A percentile compares a stretch with the other conserved stretches of the same genome.
phyloP scores from a whole-genome alignment of 2,329 filamentous ascomycete genomes.

The Chalaropsis ovoidea region DNA sequence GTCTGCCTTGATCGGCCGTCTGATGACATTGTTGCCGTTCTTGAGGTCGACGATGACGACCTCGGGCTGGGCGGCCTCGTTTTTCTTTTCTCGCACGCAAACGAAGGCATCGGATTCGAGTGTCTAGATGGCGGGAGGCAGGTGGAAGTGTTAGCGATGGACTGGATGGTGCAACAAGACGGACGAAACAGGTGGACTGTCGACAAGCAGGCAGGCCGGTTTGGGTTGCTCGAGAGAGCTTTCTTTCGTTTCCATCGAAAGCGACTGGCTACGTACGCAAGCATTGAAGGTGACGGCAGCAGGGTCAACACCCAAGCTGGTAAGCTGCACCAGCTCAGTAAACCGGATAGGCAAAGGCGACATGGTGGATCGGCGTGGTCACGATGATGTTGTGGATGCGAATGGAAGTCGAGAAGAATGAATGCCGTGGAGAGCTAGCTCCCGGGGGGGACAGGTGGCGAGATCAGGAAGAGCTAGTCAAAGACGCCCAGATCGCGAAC shows the following conservation, averaged over 20 bases:
- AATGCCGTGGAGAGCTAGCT: slow-evolving; percentile 25
- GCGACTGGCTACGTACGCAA: slow-evolving; percentile 48
- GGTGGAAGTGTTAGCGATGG: slow-evolving; percentile 11
- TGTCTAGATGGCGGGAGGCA: slow-evolving; percentile 48
- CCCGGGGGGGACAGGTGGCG: slow-evolving; percentile 23
- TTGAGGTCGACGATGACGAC: slow-evolving; percentile 98
- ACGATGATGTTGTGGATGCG: slow-evolving; percentile 1
- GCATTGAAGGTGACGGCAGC: slow-evolving; percentile 64
- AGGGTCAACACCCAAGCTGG: slow-evolving; percentile 40
- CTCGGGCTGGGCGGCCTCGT: slow-evolving; percentile 72
- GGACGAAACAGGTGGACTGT: background rate
- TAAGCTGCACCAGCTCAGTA: slow-evolving; percentile 71
- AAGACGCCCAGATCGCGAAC: slow-evolving; percentile 20
- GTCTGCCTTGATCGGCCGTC: slow-evolving; percentile 94
- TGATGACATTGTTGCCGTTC: slow-evolving; percentile 90
- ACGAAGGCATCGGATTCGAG: slow-evolving; percentile 96
- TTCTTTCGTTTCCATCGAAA: background rate
- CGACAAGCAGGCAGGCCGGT: background rate
- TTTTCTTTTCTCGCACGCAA: slow-evolving; percentile 90
- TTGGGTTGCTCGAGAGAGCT: background rate
- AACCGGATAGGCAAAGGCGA: slow-evolving; percentile 83
- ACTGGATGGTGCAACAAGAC: background rate
- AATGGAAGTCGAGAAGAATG: background rate
- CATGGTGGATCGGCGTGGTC: slow-evolving; percentile 33
- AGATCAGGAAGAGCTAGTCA: slow-evolving; percentile 22